These are phyloP conservation scores for Dipteronia sinensis DNA, from an alignment of 345 rosid species.

Conservation along the genomic window DNA sequence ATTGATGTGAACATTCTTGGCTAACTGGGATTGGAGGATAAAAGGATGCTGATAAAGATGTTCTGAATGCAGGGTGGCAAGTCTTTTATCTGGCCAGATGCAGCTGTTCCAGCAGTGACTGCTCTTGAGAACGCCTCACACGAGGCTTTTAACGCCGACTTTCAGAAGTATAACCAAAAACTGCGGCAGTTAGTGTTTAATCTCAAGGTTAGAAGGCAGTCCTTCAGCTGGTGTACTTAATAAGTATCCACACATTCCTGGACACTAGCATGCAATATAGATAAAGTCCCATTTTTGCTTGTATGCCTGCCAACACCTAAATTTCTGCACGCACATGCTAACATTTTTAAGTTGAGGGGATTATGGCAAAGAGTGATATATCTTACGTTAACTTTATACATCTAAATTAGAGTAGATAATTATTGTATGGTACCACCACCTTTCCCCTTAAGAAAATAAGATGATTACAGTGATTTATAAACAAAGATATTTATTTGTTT, in stretches of 20 bases:
- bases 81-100: slow-evolving; percentile 83
- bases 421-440: not conserved
- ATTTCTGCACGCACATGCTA: not conserved
- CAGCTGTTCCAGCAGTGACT: slow-evolving; percentile 69
- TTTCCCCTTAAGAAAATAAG: not conserved
- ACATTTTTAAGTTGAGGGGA: not conserved
- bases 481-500: not conserved
- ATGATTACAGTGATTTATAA: not conserved
- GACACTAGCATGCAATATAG: not conserved
- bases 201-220: slow-evolving; percentile 63
- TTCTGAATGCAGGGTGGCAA: slow-evolving; percentile 47
- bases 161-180: slow-evolving; percentile 87
- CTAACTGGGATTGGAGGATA: slow-evolving; percentile 17
- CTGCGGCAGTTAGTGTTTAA: slow-evolving; percentile 81
- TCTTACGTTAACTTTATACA: not conserved
- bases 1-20: slow-evolving; percentile 1
- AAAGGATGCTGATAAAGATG: slow-evolving; percentile 15
- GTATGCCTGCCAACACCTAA: not conserved
- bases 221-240: not conserved
- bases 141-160: slow-evolving; percentile 68
- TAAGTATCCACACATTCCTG: not conserved
- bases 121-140: slow-evolving; percentile 89
- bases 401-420: not conserved
- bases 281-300: not conserved
- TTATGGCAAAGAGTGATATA: not conserved